These are phyloP conservation scores for Helichrysum umbraculigerum DNA, from an alignment of 129 eudicot genomes.

Conservation along the genomic window DNA sequence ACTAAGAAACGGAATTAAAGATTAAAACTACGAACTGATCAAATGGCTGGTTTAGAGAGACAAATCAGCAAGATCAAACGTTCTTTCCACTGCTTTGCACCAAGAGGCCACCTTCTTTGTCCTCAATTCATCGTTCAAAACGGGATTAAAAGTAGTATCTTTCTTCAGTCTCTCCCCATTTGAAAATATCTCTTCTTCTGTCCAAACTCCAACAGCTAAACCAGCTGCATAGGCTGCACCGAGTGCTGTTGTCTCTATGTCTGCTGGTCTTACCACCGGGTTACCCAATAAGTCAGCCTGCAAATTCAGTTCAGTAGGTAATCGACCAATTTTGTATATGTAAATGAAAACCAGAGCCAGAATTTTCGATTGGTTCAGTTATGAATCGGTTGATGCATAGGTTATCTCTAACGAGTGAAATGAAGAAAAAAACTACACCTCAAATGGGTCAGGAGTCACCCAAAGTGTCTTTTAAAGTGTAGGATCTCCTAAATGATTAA, in stretches of 20 bases:
- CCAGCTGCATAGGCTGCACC: conserved; percentile 99
- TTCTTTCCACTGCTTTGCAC: conserved; percentile 88
- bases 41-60: conserved; percentile 42
- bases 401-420: background rate
- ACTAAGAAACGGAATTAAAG: conserved; percentile 6
- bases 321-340: background rate
- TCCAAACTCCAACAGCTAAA: conserved; percentile 90
- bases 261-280: conserved; percentile 89
- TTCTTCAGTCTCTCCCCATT: conserved; percentile 68
- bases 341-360: background rate
- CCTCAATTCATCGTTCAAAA: conserved; percentile 56
- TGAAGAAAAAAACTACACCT: too few species aligned
- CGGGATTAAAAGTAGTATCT: conserved; percentile 55
- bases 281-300: conserved; percentile 88
- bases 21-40: background rate
- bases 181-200: conserved; percentile 69
- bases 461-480: background rate
- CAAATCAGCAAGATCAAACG: conserved; percentile 95
- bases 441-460: background rate
- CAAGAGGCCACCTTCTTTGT: conserved; percentile 89
- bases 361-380: background rate
- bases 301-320: background rate
- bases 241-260: conserved; percentile 92
- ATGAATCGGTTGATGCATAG: background rate
- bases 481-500: too few species aligned